Evolutionary conservation across 1,284 basidiomycete genomes (phyloP).

Genomic region (Polyporus tsugae): DNA sequence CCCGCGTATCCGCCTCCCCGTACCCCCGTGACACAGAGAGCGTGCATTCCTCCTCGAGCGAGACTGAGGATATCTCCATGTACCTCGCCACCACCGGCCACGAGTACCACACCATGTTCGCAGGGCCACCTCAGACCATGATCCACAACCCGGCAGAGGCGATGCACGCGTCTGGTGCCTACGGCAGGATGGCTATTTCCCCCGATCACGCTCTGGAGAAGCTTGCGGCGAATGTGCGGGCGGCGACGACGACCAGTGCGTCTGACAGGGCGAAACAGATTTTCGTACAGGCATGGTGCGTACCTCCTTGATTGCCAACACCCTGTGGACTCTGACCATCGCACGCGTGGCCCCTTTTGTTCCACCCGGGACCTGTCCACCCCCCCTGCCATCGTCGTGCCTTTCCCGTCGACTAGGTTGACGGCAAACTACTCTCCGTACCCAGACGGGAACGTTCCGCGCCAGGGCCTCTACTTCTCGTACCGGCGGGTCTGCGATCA

Average conservation of each 20-base stretch:
- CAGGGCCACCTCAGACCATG: constrained; percentile 47
- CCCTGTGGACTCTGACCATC: constrained; percentile 7
- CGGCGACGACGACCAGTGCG: constrained; percentile 87
- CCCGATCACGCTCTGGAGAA: constrained; percentile 84
- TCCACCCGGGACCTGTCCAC: constrained; percentile 7
- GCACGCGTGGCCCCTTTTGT: constrained; percentile 14
- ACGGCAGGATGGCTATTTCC: constrained; percentile 76
- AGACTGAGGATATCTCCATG: constrained; percentile 85
- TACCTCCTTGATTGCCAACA: constrained; percentile 29
- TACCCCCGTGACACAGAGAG: constrained; percentile 85
- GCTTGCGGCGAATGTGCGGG: constrained; percentile 84
- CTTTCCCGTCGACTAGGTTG: constrained; percentile 58
- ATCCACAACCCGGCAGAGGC: constrained; percentile 58
- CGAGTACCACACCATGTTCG: constrained; percentile 66
- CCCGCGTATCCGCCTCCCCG: constrained; percentile 78
- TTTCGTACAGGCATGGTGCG: constrained; percentile 88
- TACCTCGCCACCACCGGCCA: constrained; percentile 63
- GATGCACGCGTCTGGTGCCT: constrained; percentile 71
- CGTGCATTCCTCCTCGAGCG: constrained; percentile 85
- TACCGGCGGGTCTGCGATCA: constrained; percentile 91
- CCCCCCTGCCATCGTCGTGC: constrained; percentile 6
- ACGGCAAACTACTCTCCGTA: constrained; percentile 90
- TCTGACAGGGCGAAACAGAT: constrained; percentile 90
- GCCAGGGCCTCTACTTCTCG: constrained; percentile 90
- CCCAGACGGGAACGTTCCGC: constrained; percentile 88